These are phyloP conservation scores for Phylloboletellus chloephorus DNA, from an alignment of 1,284 basidiomycete species.

Conservation along the genomic window DNA sequence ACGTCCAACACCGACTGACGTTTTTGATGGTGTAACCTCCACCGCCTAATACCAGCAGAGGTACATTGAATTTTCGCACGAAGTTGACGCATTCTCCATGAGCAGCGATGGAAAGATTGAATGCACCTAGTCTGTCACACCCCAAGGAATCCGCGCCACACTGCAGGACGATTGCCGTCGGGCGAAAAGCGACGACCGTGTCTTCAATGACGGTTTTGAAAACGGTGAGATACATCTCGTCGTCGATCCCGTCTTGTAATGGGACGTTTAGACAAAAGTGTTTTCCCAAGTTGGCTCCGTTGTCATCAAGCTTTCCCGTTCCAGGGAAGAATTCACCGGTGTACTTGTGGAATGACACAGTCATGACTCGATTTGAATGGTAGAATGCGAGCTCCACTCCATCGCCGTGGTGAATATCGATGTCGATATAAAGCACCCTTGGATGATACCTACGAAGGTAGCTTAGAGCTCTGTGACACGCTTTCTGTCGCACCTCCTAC, in stretches of 20 bases:
- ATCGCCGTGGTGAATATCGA: slow-evolving; percentile 96
- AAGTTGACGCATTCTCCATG: slow-evolving; percentile 98
- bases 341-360: slow-evolving; percentile 99
- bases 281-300: slow-evolving; percentile 82
- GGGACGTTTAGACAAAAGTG: slow-evolving; percentile 97
- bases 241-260: slow-evolving; percentile 93
- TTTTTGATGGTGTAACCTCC: slow-evolving; percentile 96
- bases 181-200: slow-evolving; percentile 85
- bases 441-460: slow-evolving; percentile 65
- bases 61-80: slow-evolving; percentile 87
- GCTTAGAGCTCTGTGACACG: not conserved
- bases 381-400: slow-evolving; percentile 98
- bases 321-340: slow-evolving; percentile 98
- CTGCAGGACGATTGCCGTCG: slow-evolving; percentile 90
- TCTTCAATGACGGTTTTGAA: slow-evolving; percentile 98
- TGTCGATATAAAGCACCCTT: slow-evolving; percentile 93
- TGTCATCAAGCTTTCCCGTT: slow-evolving; percentile 90
- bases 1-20: slow-evolving; percentile 97
- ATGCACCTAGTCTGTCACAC: slow-evolving; percentile 91
- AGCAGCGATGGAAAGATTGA: slow-evolving; percentile 98
- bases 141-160: slow-evolving; percentile 97
- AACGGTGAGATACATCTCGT: slow-evolving; percentile 90
- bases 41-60: slow-evolving; percentile 87
- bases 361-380: slow-evolving; percentile 95
- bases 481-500: slow-evolving; percentile 38